Evolutionary conservation across 2,329 filamentous ascomycete species (phyloP), one percentile per base, ranked within the genome.

Genomic region (Thielaviopsis populi): DNA sequence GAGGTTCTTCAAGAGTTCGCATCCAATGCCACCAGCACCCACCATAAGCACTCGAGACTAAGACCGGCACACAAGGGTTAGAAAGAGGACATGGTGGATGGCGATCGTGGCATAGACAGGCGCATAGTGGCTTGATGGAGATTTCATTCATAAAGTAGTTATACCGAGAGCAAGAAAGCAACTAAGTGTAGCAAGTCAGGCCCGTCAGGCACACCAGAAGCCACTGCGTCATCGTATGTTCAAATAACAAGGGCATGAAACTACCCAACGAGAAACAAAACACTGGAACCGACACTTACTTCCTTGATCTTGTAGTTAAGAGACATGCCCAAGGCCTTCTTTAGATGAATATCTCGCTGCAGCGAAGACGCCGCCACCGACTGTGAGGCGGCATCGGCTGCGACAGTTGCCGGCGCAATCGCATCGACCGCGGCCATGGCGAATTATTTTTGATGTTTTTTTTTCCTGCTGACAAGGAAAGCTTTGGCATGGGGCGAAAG

Each of bases 1-100:
- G 65, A 99, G 84, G 74, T 97, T 96, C 79, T 99, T 99, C 68
- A 99, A 83, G 7, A 99, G 81, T 76, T 99, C 94, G 76, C 94
- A 99, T 69, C 94, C 94, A 72, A 99, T 99, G 67, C 94, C 94
- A 67, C 94, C 94, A 64, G 94, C 94, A 70, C 94, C 94, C 65
- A 99, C 92, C 79, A 99, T 90, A 65, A 99, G 80, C 62, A 96
- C 87, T 68, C 86, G 88, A 67, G 90, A 83, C 91, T 96, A 75
- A 27, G 7, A 43, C 43, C 24, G n/a, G 50, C 19, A 22, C 2
- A 22, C 2, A 46, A 15, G 48, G 17, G 53, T 65, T 65, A 65
- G 64, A 33, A 37, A 56, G 6, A 56, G 27, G 53, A 22, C 10
- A 37, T 37, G 40, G 27, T 7, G 17, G 46, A 13, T 30, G 66